These are phyloP conservation scores for Psilocybe cyanescens DNA, from an alignment of 768 basidiomycete species.

Conservation along the genomic window DNA sequence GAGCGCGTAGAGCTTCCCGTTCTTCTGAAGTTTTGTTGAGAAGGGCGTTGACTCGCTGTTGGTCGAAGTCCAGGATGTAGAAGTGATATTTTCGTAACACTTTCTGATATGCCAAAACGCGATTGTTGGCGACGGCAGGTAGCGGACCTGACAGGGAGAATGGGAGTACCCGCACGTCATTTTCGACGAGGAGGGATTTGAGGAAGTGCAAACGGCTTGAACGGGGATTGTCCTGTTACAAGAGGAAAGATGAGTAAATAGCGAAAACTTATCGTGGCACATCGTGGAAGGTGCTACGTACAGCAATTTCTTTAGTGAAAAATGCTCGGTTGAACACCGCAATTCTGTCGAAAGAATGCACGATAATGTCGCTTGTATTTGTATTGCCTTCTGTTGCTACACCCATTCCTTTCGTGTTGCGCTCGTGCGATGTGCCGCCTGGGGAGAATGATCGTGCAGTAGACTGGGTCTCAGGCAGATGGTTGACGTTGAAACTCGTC, in stretches of 20 bases:
- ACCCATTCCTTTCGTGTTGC: slow-evolving; percentile 11
- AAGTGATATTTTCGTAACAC: slow-evolving; percentile 7
- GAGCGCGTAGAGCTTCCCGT: slow-evolving; percentile 8
- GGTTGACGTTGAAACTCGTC: slow-evolving; percentile 9
- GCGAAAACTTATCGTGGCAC: neutral
- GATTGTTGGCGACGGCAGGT: slow-evolving; percentile 17
- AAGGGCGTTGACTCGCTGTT: slow-evolving; percentile 10
- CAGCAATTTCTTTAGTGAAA: slow-evolving; percentile 10
- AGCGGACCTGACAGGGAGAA: slow-evolving; percentile 11
- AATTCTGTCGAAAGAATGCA: slow-evolving; percentile 21
- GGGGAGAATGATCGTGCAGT: slow-evolving; percentile 14
- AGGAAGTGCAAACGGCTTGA: slow-evolving; percentile 14
- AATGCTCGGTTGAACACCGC: slow-evolving; percentile 14
- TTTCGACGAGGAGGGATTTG: slow-evolving; percentile 8
- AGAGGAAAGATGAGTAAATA: neutral
- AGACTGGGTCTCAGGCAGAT: slow-evolving; percentile 6
- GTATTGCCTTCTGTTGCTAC: slow-evolving; percentile 11
- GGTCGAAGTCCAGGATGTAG: slow-evolving; percentile 14
- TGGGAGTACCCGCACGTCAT: slow-evolving; percentile 13
- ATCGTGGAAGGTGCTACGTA: neutral
- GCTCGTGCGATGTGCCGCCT: slow-evolving; percentile 14
- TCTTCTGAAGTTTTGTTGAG: slow-evolving; percentile 10
- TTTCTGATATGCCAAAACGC: slow-evolving; percentile 7
- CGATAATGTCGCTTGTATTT: slow-evolving; percentile 11
- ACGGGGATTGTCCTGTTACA: slow-evolving; percentile 9